These are phyloP conservation scores for Thymus quinquecostatus DNA, from an alignment of 257 asterid genomes.

Conservation along the genomic window DNA sequence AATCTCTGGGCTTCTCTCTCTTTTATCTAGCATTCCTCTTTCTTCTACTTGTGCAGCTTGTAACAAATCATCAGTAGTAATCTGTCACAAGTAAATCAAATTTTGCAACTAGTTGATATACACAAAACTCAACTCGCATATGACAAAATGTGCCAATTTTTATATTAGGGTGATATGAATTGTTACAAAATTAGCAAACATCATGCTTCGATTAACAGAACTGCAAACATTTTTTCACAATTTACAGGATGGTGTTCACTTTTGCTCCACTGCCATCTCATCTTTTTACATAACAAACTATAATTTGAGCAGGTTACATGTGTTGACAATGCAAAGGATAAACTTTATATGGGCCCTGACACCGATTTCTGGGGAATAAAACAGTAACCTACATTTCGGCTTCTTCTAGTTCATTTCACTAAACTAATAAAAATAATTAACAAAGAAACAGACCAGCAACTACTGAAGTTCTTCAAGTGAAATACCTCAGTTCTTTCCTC, in stretches of 20 bases:
- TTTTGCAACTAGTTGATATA: not conserved
- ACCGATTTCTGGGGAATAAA: not conserved
- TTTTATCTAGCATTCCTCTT: constrained; percentile 83
- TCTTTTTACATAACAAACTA: no score
- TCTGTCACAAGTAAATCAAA: constrained; percentile 49
- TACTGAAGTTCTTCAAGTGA: constrained; percentile 18
- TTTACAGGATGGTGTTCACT: no score
- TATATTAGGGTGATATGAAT: no score
- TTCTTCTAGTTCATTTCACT: not conserved
- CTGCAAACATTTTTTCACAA: no score
- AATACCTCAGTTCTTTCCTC: constrained; percentile 89
- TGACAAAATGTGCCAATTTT: no score
- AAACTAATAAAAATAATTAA: not conserved
- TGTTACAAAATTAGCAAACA: no score
- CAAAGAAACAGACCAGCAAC: not conserved
- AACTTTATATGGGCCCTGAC: not conserved
- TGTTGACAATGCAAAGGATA: no score
- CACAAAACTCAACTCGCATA: not conserved
- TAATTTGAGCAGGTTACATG: no score
- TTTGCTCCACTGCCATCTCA: no score
- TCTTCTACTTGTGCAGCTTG: constrained; percentile 99
- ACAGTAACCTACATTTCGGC: not conserved
- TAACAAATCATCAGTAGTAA: constrained; percentile 90
- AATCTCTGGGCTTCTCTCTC: constrained; percentile 83
- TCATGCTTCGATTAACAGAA: no score